Base-by-base conservation (phyloP, 2,329 filamentous ascomycete genomes). In the Fusarium keratoplasticum region DNA sequence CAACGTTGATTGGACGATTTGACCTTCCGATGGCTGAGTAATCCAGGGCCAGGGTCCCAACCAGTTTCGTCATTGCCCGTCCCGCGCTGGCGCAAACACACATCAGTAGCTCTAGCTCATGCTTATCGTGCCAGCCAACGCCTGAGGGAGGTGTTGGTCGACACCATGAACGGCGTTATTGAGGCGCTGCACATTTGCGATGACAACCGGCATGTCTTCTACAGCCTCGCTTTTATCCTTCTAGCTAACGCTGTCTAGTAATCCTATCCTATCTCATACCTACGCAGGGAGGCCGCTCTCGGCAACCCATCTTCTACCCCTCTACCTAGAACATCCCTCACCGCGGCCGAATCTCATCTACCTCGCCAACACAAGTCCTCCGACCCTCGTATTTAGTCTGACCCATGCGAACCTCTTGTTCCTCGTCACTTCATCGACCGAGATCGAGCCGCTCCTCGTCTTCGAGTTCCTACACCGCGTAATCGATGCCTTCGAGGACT, bases 171-270 rank as follows among this genome's bases (percentile, higher is more conserved):
- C 86, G 91, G 94, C 86, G 91, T 94, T 81, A 94, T 99, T 81
- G 96, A 98, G 87, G 96, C 96, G 82, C 88, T 99, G 80, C 96
- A 98, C 87, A 95, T 99, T 82, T 98, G 94, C 84, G 95, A 98
- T 89, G 95, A 98, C 87, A 91, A 95, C 85, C 95, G 95, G 95
- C 97, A 86, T 61, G 20, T 60, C 44, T 31, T 40, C 9, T 66
- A 31, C 7, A 54, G 18, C 55, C 20, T 38, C 33, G 16, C 6
- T 13, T 20, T 25, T 47, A 38, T 35, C 57, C 40, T 60, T 25
- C 14, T 83, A 66, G 78, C 72, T 40, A n/a, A 27, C 18, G 18
- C 4, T 25, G 31, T 59, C 44, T 76, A 98, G 95, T 84, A 93
- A 90, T 79, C 91, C 93, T 75, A 90, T 98, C 78, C 90, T 99